Percentiles rank a stretch among this genome's conserved stretches.
phyloP scores from a whole-genome alignment of 2,329 filamentous ascomycete species.

The Westerdykella ornata region DNA sequence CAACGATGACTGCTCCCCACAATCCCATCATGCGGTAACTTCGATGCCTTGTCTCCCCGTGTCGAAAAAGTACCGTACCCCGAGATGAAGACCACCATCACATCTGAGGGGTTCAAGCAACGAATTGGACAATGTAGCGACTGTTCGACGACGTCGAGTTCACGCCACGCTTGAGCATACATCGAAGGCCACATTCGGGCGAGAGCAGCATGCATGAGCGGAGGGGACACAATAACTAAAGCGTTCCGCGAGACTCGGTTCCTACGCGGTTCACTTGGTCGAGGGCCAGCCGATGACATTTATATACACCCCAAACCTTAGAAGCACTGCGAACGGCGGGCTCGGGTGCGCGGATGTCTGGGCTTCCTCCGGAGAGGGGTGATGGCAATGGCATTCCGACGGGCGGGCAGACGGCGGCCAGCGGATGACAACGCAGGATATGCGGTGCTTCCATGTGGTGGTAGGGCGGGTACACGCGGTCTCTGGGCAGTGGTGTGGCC shows the following conservation, averaged over 20 bases:
- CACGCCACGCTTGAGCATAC: slow-evolving; percentile 7
- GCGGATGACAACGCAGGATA: no score
- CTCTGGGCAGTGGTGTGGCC: no score
- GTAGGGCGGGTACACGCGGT: no score
- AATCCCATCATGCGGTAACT: slow-evolving; percentile 1
- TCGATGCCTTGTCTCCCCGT: background rate
- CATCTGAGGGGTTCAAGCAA: slow-evolving; percentile 3
- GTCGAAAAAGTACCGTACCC: background rate
- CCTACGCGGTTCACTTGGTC: no score
- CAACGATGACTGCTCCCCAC: background rate
- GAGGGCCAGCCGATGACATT: no score
- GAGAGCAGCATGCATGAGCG: slow-evolving; percentile 1
- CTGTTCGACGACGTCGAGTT: background rate
- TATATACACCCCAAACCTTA: slow-evolving; percentile 9
- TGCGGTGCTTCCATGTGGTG: no score
- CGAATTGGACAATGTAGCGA: slow-evolving; percentile 1
- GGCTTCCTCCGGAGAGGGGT: background rate
- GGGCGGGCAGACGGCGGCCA: background rate
- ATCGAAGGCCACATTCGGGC: slow-evolving; percentile 3
- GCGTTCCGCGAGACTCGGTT: no score
- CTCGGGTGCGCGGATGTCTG: background rate
- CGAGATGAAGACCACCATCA: slow-evolving; percentile 5
- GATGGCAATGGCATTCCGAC: background rate
- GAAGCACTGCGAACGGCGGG: slow-evolving; percentile 1
- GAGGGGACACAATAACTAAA: no score